Base-by-base conservation (phyloP, 805 yeast species). In the Myxozyma geophila region DNA sequence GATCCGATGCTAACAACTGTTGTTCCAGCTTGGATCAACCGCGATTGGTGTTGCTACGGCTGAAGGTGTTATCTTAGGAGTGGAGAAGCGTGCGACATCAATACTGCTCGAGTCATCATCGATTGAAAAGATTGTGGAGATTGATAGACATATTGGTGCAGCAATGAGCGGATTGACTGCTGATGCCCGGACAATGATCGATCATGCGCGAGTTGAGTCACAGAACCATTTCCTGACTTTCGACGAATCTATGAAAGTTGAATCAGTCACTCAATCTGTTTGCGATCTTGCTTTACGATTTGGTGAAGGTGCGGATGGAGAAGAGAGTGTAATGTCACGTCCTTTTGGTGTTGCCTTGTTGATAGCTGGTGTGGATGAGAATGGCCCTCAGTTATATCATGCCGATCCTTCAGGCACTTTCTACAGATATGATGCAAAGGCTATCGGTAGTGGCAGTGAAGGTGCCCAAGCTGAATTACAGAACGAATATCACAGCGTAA, bases 361-460 rank as follows among this genome's bases (percentile, higher is more conserved):
- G 72, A 88, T 95, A 73, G 99, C 98, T 5, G 99, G 99, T 56
- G 83, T 87, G 71, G 99, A 95, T 79, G 96, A 90, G 71, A 87
- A 90, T 73, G 99, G 99, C 0, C 97, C 97, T 53, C 99, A 95
- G 77, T 83, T 95, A 71, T 78, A 66, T 51, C 98, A 95, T 76
- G 97, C 98, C n/a, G 99, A 95, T 78, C 99, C 99, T 46, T 90
- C 97, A 13, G 99, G 99, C 63, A 95, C 99, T 1, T 95, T 92
- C 72, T 96, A 95, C 79, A 86, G 95, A 78, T 95, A 95, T 75
- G 97, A 95, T 73, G 99, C 99, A 36, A 96, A 95, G 79, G 99
- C 99, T 12, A 95, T 96, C 73, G 99, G 99, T 13, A 90, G 97
- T 1, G 99, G 99, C 21, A 89, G 96, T 15, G 99, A 95, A 78